Evolutionary conservation across 257 asterid genomes (phyloP), one percentile per base, ranked within the genome.

Genomic region (Mitragyna speciosa): DNA sequence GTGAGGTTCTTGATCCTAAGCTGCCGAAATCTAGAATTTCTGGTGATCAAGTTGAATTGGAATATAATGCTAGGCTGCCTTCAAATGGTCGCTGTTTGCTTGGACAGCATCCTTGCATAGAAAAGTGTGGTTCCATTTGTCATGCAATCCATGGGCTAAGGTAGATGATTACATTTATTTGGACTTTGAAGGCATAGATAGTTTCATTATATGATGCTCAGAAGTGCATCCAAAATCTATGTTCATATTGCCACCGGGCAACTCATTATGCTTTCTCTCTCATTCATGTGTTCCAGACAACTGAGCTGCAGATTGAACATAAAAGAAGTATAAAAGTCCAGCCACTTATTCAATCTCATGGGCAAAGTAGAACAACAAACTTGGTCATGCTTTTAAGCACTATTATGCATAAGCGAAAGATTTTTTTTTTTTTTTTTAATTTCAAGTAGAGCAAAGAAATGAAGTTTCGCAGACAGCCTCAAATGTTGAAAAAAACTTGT

Each of bases 1-100:
- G 94, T 77, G 96, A 92, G 88, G 82, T 86, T 83, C 88, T 93
- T 26, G 91, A 89, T 85, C 90, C 90, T 76, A 86, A 81, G 85
- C 80, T 56, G 70, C 67, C 20, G 84, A 85, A 81, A 83, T 80
- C 89, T 80, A 70, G 79, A 72, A 78, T 85, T 82, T 69, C 89
- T 78, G 87, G 80, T 78, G 87, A 76, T 75, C 82, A 72, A 33
- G 31, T 26, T 72, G 88, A 71, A 73, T 76, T 79, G 75, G 88
- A 76, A 80, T 79, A 85, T 63, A 85, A 86, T 82, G 68, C 68
- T 24, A 75, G 54, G 72, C 79, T 81, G 76, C 81, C 83, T 74
- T 70, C 88, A 69, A 66, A 78, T 78, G 76, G 81, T 82, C 66
- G 78, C 64, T 83, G 84, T 66, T 79, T 78, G 22, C 73, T 56